Conservation (phyloP, 1,139 yeast genomes). For the Yamadazyma mexicana region DNA sequence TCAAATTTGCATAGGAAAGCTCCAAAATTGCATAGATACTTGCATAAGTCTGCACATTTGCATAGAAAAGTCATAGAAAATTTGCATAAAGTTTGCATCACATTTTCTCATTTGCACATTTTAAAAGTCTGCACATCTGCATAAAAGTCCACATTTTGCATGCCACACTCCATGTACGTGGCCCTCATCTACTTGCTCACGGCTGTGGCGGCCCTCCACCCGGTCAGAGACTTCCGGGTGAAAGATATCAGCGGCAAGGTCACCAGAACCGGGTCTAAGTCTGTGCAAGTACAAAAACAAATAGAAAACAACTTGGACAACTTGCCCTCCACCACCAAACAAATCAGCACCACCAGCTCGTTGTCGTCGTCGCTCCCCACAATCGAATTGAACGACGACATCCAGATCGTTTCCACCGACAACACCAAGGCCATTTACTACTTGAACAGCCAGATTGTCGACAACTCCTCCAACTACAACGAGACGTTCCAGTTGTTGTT, state of each 20-base stretch:
- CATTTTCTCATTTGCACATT: neutral
- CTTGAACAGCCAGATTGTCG: slow-evolving; percentile 20
- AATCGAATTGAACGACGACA: slow-evolving; percentile 17
- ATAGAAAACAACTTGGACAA: slow-evolving; percentile 1
- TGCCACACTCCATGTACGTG: too few relatives aligned
- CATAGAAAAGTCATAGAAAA: too few relatives aligned
- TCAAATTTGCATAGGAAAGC: too few relatives aligned
- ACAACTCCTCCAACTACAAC: slow-evolving; percentile 26
- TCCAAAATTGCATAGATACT: too few relatives aligned
- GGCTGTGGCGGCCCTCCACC: slow-evolving; percentile 15
- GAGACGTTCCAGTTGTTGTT: slow-evolving; percentile 50
- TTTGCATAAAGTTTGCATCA: too few relatives aligned
- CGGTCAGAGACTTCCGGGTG: slow-evolving; percentile 22
- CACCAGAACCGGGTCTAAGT: neutral
- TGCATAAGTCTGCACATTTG: neutral
- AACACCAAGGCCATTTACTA: slow-evolving; percentile 27
- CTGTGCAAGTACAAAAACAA: neutral
- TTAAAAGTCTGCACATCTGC: neutral
- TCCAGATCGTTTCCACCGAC: slow-evolving; percentile 29
- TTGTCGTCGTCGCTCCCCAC: slow-evolving; percentile 21
- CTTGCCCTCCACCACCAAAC: slow-evolving; percentile 10
- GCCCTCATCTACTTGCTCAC: neutral
- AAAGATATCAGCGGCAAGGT: slow-evolving; percentile 9
- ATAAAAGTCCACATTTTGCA: too few relatives aligned
- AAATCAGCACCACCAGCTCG: slow-evolving; percentile 14